Percentiles rank a stretch among this genome's conserved stretches.
Conservation (phyloP, 2,329 filamentous ascomycete species). For the Magnaporthiopsis incrustans region DNA sequence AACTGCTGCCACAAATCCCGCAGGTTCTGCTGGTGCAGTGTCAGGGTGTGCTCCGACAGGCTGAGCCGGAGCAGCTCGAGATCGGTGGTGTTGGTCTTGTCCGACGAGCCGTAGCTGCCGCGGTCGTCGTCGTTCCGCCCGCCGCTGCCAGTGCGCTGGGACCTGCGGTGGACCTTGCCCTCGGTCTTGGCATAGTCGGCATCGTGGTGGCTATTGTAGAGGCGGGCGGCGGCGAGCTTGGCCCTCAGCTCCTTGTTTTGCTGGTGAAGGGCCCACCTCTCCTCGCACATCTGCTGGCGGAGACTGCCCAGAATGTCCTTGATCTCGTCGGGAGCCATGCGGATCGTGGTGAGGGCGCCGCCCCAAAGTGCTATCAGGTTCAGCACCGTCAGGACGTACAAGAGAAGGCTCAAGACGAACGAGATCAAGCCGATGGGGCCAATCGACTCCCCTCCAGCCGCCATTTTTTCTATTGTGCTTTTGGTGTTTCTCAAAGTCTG, state of each 20-base stretch:
- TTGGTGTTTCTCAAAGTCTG: background rate
- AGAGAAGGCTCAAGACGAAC: conserved; percentile 11
- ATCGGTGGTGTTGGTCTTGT: background rate
- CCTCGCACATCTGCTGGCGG: conserved; percentile 13
- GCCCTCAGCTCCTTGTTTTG: conserved; percentile 13
- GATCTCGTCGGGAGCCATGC: conserved; percentile 13
- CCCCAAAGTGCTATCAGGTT: conserved; percentile 15
- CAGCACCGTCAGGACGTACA: conserved; percentile 12
- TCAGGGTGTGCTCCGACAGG: conserved; percentile 14
- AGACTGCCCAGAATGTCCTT: conserved; percentile 13
- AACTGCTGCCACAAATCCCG: conserved; percentile 14
- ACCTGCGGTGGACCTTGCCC: conserved; percentile 4
- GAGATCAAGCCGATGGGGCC: conserved; percentile 2
- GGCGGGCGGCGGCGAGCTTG: conserved; percentile 7
- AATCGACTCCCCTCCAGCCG: background rate
- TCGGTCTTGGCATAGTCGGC: background rate
- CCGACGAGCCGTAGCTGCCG: background rate
- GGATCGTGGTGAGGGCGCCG: conserved; percentile 12
- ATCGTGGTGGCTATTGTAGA: no score
- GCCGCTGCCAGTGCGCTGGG: background rate
- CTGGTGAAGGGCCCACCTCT: conserved; percentile 15
- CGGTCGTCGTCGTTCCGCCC: background rate
- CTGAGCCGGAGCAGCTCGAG: conserved; percentile 8
- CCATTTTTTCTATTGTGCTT: background rate
- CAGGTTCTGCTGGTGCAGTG: conserved; percentile 14